Evolutionary conservation across 2,329 filamentous ascomycete genomes (phyloP).

Genomic region (Pseudocercospora fijiensis): DNA sequence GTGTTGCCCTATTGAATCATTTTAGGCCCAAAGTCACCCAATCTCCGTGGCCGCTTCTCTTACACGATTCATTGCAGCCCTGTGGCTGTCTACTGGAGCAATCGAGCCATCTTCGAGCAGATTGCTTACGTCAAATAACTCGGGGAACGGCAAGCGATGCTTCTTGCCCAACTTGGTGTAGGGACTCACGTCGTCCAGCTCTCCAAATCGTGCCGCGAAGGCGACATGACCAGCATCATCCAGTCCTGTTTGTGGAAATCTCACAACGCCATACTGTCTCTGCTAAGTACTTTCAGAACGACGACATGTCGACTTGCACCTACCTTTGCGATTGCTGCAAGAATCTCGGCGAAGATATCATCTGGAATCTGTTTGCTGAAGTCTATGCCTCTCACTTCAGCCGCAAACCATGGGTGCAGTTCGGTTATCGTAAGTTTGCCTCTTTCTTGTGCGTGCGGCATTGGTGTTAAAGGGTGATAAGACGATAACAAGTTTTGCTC

Average conservation of each 20-base stretch:
- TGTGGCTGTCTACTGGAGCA: conserved; percentile 44
- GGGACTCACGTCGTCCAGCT: conserved; percentile 56
- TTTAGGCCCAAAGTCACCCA: neutral
- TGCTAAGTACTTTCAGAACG: neutral
- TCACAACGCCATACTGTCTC: conserved; percentile 53
- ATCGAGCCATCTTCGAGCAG: conserved; percentile 50
- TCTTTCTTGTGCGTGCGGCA: conserved; percentile 26
- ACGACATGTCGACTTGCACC: neutral
- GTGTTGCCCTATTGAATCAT: conserved; percentile 8
- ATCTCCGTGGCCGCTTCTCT: neutral
- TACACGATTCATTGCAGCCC: conserved; percentile 40
- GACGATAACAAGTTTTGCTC: neutral
- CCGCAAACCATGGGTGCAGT: conserved; percentile 21
- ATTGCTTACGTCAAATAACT: conserved; percentile 61
- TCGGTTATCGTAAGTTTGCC: conserved; percentile 18
- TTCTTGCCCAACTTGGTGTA: conserved; percentile 50
- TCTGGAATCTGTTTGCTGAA: conserved; percentile 20
- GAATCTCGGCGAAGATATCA: conserved; percentile 25
- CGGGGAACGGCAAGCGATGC: conserved; percentile 49
- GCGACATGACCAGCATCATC: conserved; percentile 53
- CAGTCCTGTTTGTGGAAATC: conserved; percentile 54
- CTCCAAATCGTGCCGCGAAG: conserved; percentile 54
- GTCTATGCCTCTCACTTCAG: conserved; percentile 20
- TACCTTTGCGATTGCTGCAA: conserved; percentile 26
- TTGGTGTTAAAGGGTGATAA: neutral